Percentiles rank a stretch among this genome's conserved stretches.
Conservation (phyloP, 306 rosid species). For the Rosa persica region DNA sequence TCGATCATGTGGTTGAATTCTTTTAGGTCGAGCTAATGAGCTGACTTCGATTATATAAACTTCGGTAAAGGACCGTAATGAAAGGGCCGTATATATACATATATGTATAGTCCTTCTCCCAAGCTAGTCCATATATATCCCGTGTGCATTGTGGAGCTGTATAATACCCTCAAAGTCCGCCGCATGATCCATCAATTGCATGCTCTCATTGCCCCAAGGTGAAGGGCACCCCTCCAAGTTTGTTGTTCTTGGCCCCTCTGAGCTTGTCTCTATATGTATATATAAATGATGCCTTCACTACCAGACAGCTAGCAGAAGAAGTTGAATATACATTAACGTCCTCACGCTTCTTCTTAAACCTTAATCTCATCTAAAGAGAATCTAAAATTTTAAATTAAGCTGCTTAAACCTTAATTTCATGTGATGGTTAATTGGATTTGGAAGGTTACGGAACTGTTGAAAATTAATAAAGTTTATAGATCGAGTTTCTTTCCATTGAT, state of each 20-base stretch:
- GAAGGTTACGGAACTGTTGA: too few species aligned
- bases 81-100: background rate
- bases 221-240: slow-evolving; percentile 2
- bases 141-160: background rate
- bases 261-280: background rate
- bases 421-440: too few species aligned
- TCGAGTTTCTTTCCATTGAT: too few species aligned
- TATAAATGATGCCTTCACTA: background rate
- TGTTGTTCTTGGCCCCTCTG: background rate
- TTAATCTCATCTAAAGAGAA: background rate
- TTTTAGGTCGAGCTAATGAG: background rate
- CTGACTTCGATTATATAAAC: background rate
- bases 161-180: background rate
- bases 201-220: background rate
- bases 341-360: background rate
- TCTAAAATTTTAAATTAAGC: too few species aligned
- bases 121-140: background rate
- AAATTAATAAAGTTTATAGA: too few species aligned
- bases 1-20: background rate
- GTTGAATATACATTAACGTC: background rate
- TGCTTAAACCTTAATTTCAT: too few species aligned
- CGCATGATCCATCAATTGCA: slow-evolving; percentile 10
- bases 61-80: background rate
- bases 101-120: background rate
- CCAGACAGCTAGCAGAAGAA: background rate